Evolutionary conservation across 2,329 filamentous ascomycete genomes (phyloP).

Genomic region (Rutstroemia sp.): DNA sequence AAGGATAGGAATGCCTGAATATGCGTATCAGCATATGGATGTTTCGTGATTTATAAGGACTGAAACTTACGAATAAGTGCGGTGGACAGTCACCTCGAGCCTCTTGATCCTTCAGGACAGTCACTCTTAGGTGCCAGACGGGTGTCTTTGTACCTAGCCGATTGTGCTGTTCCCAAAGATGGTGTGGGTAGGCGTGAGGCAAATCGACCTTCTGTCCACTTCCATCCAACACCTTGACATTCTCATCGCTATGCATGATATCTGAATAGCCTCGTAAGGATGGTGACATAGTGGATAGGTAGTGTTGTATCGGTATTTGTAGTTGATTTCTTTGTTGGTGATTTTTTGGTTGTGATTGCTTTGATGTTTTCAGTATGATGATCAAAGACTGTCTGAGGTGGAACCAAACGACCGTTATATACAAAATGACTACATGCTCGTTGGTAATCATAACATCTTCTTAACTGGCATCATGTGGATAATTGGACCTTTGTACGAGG

Average conservation of each 20-base stretch:
- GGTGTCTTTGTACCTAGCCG: conserved; percentile 7
- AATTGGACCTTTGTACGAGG: too few relatives aligned
- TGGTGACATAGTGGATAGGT: background rate
- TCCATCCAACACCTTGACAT: background rate
- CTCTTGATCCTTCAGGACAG: conserved; percentile 21
- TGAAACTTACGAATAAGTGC: conserved; percentile 19
- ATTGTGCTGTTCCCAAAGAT: conserved; percentile 17
- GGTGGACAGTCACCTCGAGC: conserved; percentile 17
- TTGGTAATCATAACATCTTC: too few relatives aligned
- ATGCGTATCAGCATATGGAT: background rate
- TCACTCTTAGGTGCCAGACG: conserved; percentile 20
- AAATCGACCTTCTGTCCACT: conserved; percentile 17
- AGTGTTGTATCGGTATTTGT: background rate
- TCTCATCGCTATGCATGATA: conserved; percentile 4
- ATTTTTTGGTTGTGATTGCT: too few relatives aligned
- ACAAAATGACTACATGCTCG: background rate
- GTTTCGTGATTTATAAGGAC: background rate
- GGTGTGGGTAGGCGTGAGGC: conserved; percentile 14
- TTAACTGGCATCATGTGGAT: too few relatives aligned
- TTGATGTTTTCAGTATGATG: too few relatives aligned
- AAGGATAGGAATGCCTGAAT: conserved; percentile 21
- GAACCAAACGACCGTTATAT: background rate
- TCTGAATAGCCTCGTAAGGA: conserved; percentile 3
- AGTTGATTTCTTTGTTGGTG: too few relatives aligned
- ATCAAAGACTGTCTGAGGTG: too few relatives aligned